Evolutionary conservation across 352 stramenopile genomes (phyloP), one percentile per base, ranked within the genome.

Genomic region (Phytopythium mirpurense): DNA sequence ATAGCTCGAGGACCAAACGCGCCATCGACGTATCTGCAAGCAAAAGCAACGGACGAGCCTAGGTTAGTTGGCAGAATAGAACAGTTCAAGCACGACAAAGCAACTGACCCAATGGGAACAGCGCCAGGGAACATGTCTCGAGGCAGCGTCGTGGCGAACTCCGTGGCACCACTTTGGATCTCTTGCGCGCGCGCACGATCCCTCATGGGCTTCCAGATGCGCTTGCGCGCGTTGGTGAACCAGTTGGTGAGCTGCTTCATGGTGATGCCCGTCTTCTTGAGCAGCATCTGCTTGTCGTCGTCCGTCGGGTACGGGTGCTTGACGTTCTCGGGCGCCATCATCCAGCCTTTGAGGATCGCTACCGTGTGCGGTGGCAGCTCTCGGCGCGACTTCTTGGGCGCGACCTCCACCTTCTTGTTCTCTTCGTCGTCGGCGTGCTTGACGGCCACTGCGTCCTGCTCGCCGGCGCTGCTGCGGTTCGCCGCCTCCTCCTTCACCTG

Each of bases 221-320:
- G 82, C 53, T 95, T 95, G 36, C 86, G 78, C 2, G 82, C 84
- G 61, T 95, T 95, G 12, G 86, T 95, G 53, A 95, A 94, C 86
- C 86, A 95, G 50, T 95, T 93, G 3, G 85, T 96, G 43, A 96
- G 79, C 67, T 96, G 86, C 65, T 93, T 94, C 84, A 94, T 93
- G 60, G 88, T 93, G 57, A 96, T 91, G 26, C 82, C 84, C 14
- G 86, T 93, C 72, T 91, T 89, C 67, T 90, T 86, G 10, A 93
- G 70, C 56, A 96, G 64, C 83, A 90, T 91, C 77, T 93, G 83
- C 60, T 96, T 96, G 67, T 96, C 84, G 68, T 92, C 83, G 57
- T 96, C 86, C 4, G 86, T 94, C 29, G 86, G 86, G 60, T 96
- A 96, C 55, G 86, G 86, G 54, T 94, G 85, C 59, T 96, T 94